A percentile compares a stretch with the other conserved stretches of the same genome.
These are phyloP conservation scores for Alternaria sp. DNA, from an alignment of 2,329 filamentous ascomycete species.

Conservation along the genomic window DNA sequence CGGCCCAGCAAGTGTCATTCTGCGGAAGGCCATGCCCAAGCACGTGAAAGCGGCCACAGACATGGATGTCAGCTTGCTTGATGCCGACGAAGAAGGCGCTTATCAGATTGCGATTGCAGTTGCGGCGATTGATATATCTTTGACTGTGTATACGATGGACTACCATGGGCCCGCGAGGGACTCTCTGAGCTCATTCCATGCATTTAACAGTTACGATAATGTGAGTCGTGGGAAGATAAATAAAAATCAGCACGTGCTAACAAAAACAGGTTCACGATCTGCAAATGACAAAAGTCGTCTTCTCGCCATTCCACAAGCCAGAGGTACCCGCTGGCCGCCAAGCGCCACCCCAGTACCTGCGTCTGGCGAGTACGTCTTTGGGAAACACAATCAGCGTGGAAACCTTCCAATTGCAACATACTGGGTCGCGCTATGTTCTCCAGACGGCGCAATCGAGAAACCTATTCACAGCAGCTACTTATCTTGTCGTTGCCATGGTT, in stretches of 20 bases:
- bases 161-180: slow-evolving; percentile 62
- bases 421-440: slow-evolving; percentile 72
- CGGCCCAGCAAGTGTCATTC: slow-evolving; percentile 59
- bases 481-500: slow-evolving; percentile 66
- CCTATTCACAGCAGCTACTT: slow-evolving; percentile 62
- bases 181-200: slow-evolving; percentile 58
- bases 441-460: slow-evolving; percentile 61
- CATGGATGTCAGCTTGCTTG: slow-evolving; percentile 77
- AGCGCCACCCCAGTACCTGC: slow-evolving; percentile 67
- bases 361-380: slow-evolving; percentile 82
- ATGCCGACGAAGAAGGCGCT: slow-evolving; percentile 65
- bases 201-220: slow-evolving; percentile 62
- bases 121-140: slow-evolving; percentile 79
- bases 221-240: slow-evolving; percentile 50
- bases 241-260: slow-evolving; percentile 15
- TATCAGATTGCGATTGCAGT: slow-evolving; percentile 83
- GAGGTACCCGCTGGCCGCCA: slow-evolving; percentile 34
- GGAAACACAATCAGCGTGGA: slow-evolving; percentile 82
- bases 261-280: slow-evolving; percentile 55
- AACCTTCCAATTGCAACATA: slow-evolving; percentile 71
- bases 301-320: slow-evolving; percentile 57
- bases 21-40: slow-evolving; percentile 68
- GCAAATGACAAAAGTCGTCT: slow-evolving; percentile 64
- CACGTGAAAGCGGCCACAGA: slow-evolving; percentile 77
- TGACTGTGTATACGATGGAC: slow-evolving; percentile 80